Conservation (phyloP, 108 stramenopile species). For the Cyclotella atomus region DNA sequence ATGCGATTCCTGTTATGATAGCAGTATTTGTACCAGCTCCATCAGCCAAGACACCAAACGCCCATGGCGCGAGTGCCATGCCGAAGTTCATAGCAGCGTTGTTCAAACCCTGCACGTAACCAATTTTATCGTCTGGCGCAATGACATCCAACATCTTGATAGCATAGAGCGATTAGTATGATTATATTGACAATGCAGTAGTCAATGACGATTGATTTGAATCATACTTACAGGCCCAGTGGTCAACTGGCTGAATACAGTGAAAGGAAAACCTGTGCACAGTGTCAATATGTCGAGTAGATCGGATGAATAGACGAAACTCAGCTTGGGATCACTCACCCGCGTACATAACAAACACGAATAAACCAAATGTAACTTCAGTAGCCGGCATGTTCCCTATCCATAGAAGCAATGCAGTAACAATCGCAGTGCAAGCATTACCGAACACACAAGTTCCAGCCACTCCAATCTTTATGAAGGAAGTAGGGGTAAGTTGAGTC, state of each 20-base stretch:
- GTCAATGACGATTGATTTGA: neutral
- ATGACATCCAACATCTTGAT: constrained; percentile 50
- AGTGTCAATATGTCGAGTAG: too few species aligned
- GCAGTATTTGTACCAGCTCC: constrained; percentile 33
- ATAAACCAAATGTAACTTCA: constrained; percentile 34
- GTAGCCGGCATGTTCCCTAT: constrained; percentile 53
- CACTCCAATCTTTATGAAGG: constrained; percentile 48
- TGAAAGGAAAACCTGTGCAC: constrained; percentile 58
- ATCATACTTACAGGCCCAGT: constrained; percentile 37
- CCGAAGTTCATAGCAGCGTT: constrained; percentile 63
- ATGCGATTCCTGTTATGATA: constrained; percentile 29
- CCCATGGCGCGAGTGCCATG: constrained; percentile 60
- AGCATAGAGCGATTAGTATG: neutral
- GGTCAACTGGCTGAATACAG: constrained; percentile 58
- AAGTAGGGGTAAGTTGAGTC: constrained; percentile 49
- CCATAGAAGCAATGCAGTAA: constrained; percentile 42
- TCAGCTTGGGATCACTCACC: too few species aligned
- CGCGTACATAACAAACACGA: constrained; percentile 61
- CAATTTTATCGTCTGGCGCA: constrained; percentile 54
- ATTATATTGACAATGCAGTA: neutral
- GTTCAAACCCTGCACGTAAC: constrained; percentile 60
- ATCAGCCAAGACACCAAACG: constrained; percentile 61
- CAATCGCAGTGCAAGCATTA: constrained; percentile 47
- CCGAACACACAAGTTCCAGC: constrained; percentile 61
- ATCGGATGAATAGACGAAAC: too few species aligned